Evolutionary conservation across 495 filamentous ascomycete species (phyloP).

Genomic region (Hypoxylon subgilvum): DNA sequence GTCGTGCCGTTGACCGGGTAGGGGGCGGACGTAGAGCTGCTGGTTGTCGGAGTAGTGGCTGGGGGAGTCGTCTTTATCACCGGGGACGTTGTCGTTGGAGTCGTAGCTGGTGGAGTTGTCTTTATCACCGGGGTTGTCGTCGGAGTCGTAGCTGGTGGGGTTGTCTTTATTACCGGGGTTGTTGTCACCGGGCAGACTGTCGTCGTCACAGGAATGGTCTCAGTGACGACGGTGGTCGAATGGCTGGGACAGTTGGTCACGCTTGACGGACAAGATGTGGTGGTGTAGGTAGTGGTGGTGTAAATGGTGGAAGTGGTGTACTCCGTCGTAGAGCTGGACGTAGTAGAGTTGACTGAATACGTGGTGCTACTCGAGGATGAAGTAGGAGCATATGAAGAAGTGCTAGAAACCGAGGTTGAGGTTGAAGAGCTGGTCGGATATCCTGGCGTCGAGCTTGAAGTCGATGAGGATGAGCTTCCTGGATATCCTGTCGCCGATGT

Average conservation of each 20-base stretch:
- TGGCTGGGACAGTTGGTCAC: constrained; percentile 53
- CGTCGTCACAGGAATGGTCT: constrained; percentile 27
- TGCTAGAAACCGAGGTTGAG: background rate
- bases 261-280: constrained; percentile 9
- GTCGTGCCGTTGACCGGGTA: background rate
- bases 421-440: background rate
- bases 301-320: constrained; percentile 24
- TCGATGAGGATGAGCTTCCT: too few species aligned
- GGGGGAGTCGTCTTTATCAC: too few species aligned
- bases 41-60: too few species aligned
- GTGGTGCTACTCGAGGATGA: background rate
- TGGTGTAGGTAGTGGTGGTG: constrained; percentile 18
- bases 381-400: constrained; percentile 2
- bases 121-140: too few species aligned
- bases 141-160: too few species aligned
- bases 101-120: too few species aligned
- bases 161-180: too few species aligned
- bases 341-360: background rate
- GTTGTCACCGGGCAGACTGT: constrained; percentile 40
- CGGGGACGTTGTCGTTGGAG: too few species aligned
- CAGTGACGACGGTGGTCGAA: constrained; percentile 14
- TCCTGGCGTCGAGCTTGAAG: background rate
- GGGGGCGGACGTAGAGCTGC: too few species aligned
- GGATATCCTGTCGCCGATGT: too few species aligned
- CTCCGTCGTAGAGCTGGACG: constrained; percentile 7